Evolutionary conservation across 208 protist genomes (phyloP), one percentile per base, ranked within the genome.

Genomic region (Crithidia fasciculata): DNA sequence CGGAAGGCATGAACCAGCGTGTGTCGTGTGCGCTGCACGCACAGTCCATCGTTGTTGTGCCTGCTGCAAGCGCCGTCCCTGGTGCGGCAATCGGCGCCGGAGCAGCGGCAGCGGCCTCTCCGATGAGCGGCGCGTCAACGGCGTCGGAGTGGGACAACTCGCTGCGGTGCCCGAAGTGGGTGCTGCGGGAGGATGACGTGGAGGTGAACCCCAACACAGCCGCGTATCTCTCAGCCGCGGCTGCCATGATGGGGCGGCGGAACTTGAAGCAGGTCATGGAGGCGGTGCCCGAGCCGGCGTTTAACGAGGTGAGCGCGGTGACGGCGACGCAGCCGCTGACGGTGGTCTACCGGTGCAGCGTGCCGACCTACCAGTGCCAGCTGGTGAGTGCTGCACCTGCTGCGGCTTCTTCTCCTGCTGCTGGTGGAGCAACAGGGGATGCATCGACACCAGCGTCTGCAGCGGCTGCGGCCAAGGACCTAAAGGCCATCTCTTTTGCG

Each of bases 231-330:
- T 76, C 72, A 12, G 58, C 57, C n/a, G 62, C 60, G 2, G 68
- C 69, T 10, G 72, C 64, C 9, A 65, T 74, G 61, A 77, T 69
- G 36, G 82, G 86, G 36, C 78, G 85, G 36, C 74, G 82, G n/a
- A 92, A 90, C 60, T 68, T 95, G 71, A 79, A 82, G 47, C 91
- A 92, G 71, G 80, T 96, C 13, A 69, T 87, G 66, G 91, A 96
- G 71, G 69, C 88, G 16, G 76, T 95, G 10, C 81, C 90, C 19
- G 91, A 95, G 79, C 92, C 92, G 13, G 28, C 54, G 13, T 91
- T 90, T 80, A 59, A 44, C 13, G 62, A 87, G 18, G 84, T 83
- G 28, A 71, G 84, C 54, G 69, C 69, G 19, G 56, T 89, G 55
- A 41, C 10, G 4, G n/a, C 85, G 16, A 47, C 76, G 19, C 92